Evolutionary conservation across 2,329 filamentous ascomycete species (phyloP).

Genomic region (Ophiosphaerella korrae): DNA sequence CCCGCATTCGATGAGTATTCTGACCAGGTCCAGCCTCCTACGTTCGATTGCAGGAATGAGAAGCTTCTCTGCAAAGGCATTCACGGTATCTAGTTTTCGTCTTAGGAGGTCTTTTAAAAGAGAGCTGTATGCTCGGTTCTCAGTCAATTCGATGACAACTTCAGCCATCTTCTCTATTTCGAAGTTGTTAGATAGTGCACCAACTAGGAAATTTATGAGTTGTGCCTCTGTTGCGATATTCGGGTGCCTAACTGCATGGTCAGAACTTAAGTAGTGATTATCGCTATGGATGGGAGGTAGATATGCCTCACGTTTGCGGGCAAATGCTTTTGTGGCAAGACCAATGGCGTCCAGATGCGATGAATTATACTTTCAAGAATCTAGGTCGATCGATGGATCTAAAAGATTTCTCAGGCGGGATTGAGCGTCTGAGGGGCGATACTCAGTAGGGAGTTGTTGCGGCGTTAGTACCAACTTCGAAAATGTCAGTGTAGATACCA

Average conservation of each 20-base stretch:
- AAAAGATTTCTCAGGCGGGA: not conserved
- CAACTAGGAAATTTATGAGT: not conserved
- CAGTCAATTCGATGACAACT: constrained; percentile 1
- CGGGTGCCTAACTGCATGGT: no score
- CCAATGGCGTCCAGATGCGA: not conserved
- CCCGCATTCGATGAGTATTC: constrained; percentile 6
- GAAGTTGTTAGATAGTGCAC: constrained; percentile 6
- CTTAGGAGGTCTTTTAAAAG: not conserved
- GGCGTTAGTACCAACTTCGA: no score
- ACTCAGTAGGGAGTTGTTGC: no score
- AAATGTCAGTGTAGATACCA: no score
- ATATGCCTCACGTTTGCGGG: not conserved
- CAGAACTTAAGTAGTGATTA: not conserved
- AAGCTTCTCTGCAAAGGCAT: constrained; percentile 11
- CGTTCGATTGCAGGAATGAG: constrained; percentile 1
- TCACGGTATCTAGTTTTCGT: not conserved
- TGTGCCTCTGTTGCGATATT: not conserved
- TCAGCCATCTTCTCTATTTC: not conserved
- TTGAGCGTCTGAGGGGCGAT: no score
- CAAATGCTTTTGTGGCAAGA: not conserved
- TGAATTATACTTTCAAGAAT: not conserved
- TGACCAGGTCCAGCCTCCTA: not conserved
- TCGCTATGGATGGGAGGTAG: not conserved
- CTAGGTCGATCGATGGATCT: no score
- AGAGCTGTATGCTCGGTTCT: not conserved